Base-by-base conservation (phyloP, 352 stramenopile genomes). In the Sclerospora graminicola region DNA sequence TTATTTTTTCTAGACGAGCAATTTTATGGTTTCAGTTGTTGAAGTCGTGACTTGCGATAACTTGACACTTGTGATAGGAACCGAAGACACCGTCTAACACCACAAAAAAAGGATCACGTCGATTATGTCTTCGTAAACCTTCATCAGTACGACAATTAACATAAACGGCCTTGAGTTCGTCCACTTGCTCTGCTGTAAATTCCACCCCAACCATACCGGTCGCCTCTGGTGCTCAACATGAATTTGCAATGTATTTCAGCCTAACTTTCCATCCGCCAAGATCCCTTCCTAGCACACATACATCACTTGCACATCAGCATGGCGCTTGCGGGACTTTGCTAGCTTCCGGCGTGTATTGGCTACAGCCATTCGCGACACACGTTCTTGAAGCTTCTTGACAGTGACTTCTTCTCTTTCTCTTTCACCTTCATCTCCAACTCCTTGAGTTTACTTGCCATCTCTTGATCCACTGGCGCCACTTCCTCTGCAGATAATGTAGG, bases 11-110 rank as follows among this genome's bases (percentile, higher is more conserved):
- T 11, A 18, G 18, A 20, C 58, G 16, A 68, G 84, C 75, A 51
- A 87, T 27, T 57, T 63, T 40, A 87, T 81, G n/a, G 75, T 83
- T 53, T 83, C 75, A 10, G 49, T 77, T 13, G 75, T 84, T n/a
- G n/a, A n/a, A n/a, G n/a, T n/a, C n/a, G n/a, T n/a, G n/a, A n/a
- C n/a, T n/a, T n/a, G n/a, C n/a, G 67, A 66, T 13, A 87, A 45
- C 42, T 82, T 82, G 5, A 60, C 57, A 16, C 57, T 79, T 1
- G 71, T 69, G 19, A 40, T 66, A 2, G 58, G 67, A 38, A 87
- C 81, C 16, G 57, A 74, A 48, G 63, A 70, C 19, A 71, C 55
- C 26, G 71, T 80, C 74, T 86, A 26, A n/a, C 8, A 33, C 8
- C 18, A 44, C 31, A 14, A 30, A 29, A 9, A 8, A 10, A 1